Base-by-base conservation (phyloP, 2,329 filamentous ascomycete species). In the Talaromyces sp. region DNA sequence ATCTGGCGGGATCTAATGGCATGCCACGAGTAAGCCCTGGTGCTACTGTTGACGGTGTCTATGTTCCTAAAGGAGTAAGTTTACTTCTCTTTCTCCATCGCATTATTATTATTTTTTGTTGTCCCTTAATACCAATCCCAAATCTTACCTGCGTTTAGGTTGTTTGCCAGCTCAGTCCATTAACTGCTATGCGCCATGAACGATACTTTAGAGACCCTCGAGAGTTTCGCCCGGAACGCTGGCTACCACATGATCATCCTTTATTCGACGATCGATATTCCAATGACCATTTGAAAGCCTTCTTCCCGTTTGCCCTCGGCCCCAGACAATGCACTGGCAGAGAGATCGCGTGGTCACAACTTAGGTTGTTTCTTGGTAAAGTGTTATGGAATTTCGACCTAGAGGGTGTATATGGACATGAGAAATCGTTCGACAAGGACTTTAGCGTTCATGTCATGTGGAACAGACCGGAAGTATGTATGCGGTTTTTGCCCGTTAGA, bases 171-270 rank as follows among this genome's bases (percentile, higher is more conserved):
- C 12, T 18, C 23, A 47, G 47, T 40, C 5, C 18, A 6, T 44
- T 58, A 51, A 42, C 56, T 12, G 36, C 33, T 6, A 51, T 58
- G 36, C 36, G 40, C n/a, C 40, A 42, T 33, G 34, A 58, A 36
- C 33, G 36, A 16, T 58, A 58, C n/a, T 51, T 58, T 16, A 2
- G 10, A 33, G 23, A 56, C 33, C 16, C 53, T 7, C 6, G 6
- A n/a, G 34, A 58, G n/a, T 58, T 36, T 31, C 56, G 16, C 27
- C 56, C 56, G 23, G 30, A 58, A 28, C 56, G 56, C 16, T 58
- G 56, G 56, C 23, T 58, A 27, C 33, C 56, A 18, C 30, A 33
- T 7, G 31, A 28, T 51, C 33, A 58, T 51, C 40, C 56, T 18
- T 5, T 50, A 6, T 58, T 51, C 12, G 30, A 58, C 9, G 36